Conservation (phyloP, 2,329 filamentous ascomycete species). For the Cladophialophora exuberans region DNA sequence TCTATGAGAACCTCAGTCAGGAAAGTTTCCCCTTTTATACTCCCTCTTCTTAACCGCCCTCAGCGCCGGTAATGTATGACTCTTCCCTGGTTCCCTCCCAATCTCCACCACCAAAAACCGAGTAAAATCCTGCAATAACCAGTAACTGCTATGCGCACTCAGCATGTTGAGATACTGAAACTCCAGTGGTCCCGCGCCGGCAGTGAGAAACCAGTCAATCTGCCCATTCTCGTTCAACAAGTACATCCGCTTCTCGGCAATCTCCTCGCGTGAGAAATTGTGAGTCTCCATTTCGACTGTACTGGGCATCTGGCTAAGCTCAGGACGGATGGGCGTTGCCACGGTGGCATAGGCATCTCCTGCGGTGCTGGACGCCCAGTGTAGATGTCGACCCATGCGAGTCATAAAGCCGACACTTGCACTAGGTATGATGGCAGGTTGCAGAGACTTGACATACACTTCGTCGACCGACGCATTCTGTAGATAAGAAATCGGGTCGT, state of each 20-base stretch:
- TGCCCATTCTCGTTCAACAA: conserved; percentile 96
- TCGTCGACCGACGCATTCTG: conserved; percentile 89
- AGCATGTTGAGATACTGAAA: conserved; percentile 98
- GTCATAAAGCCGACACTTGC: conserved; percentile 67
- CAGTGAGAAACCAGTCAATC: conserved; percentile 85
- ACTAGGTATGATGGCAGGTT: conserved; percentile 76
- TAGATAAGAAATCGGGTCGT: conserved; percentile 83
- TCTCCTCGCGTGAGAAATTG: conserved; percentile 88
- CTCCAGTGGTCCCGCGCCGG: conserved; percentile 83
- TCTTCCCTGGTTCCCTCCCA: conserved; percentile 71
- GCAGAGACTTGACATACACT: conserved; percentile 75
- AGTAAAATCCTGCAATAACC: conserved; percentile 85
- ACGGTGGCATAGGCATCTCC: conserved; percentile 54
- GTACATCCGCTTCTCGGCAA: conserved; percentile 85
- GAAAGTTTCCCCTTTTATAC: conserved; percentile 48
- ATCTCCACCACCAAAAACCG: conserved; percentile 87
- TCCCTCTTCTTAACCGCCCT: conserved; percentile 57
- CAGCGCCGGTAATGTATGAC: conserved; percentile 57
- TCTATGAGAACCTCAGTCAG: neutral
- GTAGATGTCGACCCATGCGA: conserved; percentile 65
- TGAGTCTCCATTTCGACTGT: conserved; percentile 94
- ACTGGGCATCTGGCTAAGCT: conserved; percentile 65
- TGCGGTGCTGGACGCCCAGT: conserved; percentile 59
- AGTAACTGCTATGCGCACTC: conserved; percentile 92
- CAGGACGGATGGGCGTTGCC: conserved; percentile 61